Evolutionary conservation across 148 eudicot species (phyloP), one percentile per base, ranked within the genome.

Genomic region (Simmondsia chinensis): DNA sequence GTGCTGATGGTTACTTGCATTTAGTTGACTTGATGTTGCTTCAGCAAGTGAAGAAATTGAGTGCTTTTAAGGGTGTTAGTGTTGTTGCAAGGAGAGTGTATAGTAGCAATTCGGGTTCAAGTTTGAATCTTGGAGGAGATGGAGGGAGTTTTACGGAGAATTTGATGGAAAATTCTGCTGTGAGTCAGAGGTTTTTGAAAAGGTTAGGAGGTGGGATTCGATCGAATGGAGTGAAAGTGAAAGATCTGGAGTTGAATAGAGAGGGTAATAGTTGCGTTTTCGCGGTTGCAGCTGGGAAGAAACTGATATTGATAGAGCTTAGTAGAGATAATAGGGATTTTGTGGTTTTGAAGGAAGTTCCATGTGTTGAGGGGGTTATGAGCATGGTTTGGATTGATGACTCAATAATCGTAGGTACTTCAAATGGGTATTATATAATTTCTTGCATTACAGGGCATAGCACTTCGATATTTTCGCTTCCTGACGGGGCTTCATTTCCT

Each of bases 341-440:
- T 34, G 50, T 64, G 16, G 63, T 77, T 27, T 52, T 68, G 68
- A 86, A 79, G 70, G 99, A 93, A 60, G 58, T 82, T 47, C 71
- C 51, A n/a, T 76, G 88, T 14, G 60, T 79, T 61, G 94, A 81
- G 21, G 86, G 77, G 46, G 65, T 82, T 4, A 71, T 46, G 61
- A 46, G 63, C 28, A 48, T 93, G 54, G 73, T 59, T 26, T 93
- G 99, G 99, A 45, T 82, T 48, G 89, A 79, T 76, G 82, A 93
- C 71, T 74, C 79, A 5, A 46, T 93, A 20, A 30, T 93, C 34
- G 69, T 93, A 40, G 99, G 96, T 39, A 70, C 74, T 53, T 52
- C 34, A 13, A 56, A 23, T 55, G 99, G 82, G 47, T 93, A 93
- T 70, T 65, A 60, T 61, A 51, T 93, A 61, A 73, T 80, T 71